These are phyloP conservation scores for Vachellia collinsii DNA, from an alignment of 306 rosid species.

Conservation along the genomic window DNA sequence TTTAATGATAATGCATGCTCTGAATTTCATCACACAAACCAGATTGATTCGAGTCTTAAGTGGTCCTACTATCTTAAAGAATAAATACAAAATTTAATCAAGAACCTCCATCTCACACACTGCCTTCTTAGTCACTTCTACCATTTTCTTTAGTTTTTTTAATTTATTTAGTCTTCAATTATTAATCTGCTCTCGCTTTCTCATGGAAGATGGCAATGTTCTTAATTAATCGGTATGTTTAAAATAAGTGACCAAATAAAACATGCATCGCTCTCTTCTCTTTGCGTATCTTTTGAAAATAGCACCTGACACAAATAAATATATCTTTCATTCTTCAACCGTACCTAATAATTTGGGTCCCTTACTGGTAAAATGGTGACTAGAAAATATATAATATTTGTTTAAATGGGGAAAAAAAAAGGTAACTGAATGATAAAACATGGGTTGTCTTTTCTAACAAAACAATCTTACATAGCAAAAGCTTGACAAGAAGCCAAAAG, in stretches of 20 bases:
- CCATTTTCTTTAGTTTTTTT: not conserved
- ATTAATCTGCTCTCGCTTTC: not conserved
- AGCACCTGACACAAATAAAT: conserved; percentile 7
- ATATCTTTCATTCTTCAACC: conserved; percentile 20
- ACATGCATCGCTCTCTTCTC: not conserved
- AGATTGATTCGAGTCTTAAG: not conserved
- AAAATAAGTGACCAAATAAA: conserved; percentile 17
- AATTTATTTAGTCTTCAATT: not conserved
- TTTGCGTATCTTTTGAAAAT: not conserved
- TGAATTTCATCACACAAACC: conserved; percentile 31
- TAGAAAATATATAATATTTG: not conserved
- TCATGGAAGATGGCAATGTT: not conserved
- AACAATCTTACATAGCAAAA: conserved; percentile 19
- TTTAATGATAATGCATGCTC: not conserved
- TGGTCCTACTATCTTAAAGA: conserved; percentile 13
- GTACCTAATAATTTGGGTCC: not conserved
- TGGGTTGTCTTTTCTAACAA: not conserved
- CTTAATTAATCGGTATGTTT: conserved; percentile 13
- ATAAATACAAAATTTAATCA: not conserved
- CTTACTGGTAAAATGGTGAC: conserved; percentile 22
- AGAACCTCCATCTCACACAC: conserved; percentile 11
- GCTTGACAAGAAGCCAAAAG: not conserved
- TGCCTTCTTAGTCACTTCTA: conserved; percentile 2
- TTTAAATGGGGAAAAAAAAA: not conserved
- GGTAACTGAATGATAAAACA: conserved; percentile 2